phyloP scores from a whole-genome alignment of 768 basidiomycete genomes.

The Leccinum subgranulosum region DNA sequence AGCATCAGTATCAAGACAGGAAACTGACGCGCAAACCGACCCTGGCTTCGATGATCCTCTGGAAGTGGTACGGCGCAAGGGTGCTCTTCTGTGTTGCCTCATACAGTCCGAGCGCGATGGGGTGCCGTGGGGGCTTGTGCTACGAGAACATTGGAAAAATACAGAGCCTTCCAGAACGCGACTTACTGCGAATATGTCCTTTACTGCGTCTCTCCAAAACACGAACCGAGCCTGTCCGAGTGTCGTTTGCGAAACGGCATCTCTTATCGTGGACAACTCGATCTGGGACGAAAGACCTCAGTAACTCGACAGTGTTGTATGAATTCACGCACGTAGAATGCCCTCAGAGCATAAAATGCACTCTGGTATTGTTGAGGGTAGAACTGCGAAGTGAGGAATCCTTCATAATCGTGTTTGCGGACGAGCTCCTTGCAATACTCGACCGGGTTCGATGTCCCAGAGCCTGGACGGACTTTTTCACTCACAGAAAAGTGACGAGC shows the following conservation, averaged over 20 bases:
- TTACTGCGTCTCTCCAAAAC: slow-evolving; percentile 83
- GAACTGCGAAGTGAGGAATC: slow-evolving; percentile 66
- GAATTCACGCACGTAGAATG: slow-evolving; percentile 67
- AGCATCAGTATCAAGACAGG: slow-evolving; percentile 20
- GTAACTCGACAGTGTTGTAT: not conserved
- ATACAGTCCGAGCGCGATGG: slow-evolving; percentile 71
- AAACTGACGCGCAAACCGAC: slow-evolving; percentile 39
- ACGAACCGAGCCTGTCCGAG: slow-evolving; percentile 85
- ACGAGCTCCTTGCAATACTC: slow-evolving; percentile 72
- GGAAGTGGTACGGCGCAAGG: slow-evolving; percentile 72
- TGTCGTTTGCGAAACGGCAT: slow-evolving; percentile 65
- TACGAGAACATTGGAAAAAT: slow-evolving; percentile 32
- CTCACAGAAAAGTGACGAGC: slow-evolving; percentile 14
- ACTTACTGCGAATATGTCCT: slow-evolving; percentile 59
- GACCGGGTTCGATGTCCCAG: slow-evolving; percentile 38
- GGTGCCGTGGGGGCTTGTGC: slow-evolving; percentile 77
- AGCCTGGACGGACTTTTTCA: slow-evolving; percentile 3
- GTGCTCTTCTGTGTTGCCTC: slow-evolving; percentile 48
- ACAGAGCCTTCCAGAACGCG: slow-evolving; percentile 16
- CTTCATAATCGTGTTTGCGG: slow-evolving; percentile 79
- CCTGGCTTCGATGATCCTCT: slow-evolving; percentile 80
- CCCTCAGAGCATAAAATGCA: slow-evolving; percentile 76
- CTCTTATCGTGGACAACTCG: slow-evolving; percentile 75
- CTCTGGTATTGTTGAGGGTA: slow-evolving; percentile 63
- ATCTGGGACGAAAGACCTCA: slow-evolving; percentile 42